phyloP scores from a whole-genome alignment of 768 basidiomycete species.

The Xerocomellus amylosporus region DNA sequence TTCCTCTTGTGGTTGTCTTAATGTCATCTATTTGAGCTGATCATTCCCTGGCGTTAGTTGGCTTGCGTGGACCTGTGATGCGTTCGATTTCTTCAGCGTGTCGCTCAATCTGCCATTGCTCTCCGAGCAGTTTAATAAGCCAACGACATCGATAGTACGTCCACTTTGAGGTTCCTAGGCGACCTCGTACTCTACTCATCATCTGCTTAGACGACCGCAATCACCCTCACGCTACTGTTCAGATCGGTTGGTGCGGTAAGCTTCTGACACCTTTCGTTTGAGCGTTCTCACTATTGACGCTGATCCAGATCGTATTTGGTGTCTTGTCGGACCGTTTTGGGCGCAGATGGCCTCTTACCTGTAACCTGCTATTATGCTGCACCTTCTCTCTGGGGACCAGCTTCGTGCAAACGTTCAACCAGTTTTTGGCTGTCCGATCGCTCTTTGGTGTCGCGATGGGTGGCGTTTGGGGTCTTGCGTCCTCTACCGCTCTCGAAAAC shows the following conservation, averaged over 20 bases:
- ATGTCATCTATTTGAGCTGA: background rate
- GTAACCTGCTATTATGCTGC: conserved; percentile 68
- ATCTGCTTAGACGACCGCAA: conserved; percentile 59
- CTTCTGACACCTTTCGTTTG: background rate
- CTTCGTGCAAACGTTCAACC: conserved; percentile 69
- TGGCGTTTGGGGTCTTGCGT: conserved; percentile 84
- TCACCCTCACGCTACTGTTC: conserved; percentile 90
- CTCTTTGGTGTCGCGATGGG: conserved; percentile 90
- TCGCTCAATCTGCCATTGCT: conserved; percentile 54
- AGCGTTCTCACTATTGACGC: background rate
- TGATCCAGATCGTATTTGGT: conserved; percentile 64
- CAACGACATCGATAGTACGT: conserved; percentile 44
- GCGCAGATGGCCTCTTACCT: conserved; percentile 88
- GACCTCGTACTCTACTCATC: background rate
- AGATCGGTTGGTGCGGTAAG: conserved; percentile 71
- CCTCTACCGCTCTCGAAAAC: conserved; percentile 85
- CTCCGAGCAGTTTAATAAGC: conserved; percentile 45
- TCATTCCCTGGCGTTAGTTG: conserved; percentile 41
- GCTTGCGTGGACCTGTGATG: conserved; percentile 88
- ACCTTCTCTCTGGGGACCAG: conserved; percentile 76
- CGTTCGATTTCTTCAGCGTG: conserved; percentile 84
- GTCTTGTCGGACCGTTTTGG: conserved; percentile 84
- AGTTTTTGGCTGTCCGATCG: conserved; percentile 79
- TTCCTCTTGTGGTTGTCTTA: background rate
- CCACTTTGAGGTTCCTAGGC: background rate